A percentile compares a stretch with the other conserved stretches of the same genome.
phyloP scores from a whole-genome alignment of 257 asterid species.

The Solanum pennellii region DNA sequence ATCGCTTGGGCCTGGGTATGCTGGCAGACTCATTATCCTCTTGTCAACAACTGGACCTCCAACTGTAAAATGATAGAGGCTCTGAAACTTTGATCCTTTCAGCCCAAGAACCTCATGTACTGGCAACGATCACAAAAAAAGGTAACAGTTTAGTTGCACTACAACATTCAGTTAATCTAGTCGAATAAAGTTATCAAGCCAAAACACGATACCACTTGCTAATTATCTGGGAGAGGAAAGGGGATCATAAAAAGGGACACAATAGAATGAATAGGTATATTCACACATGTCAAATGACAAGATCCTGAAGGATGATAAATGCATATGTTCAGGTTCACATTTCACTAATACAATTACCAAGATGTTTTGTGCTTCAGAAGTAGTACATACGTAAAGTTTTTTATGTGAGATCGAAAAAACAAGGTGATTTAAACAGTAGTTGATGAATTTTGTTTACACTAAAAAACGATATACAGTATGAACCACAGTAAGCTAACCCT shows the following conservation, averaged over 20 bases:
- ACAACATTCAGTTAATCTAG: not conserved
- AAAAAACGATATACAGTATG: no score
- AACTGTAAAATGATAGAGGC: slow-evolving; percentile 80
- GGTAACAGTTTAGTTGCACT: not conserved
- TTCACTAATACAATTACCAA: not conserved
- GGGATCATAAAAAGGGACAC: not conserved
- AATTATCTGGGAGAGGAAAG: not conserved
- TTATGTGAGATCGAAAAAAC: not conserved
- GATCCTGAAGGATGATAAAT: not conserved
- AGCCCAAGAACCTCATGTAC: slow-evolving; percentile 84
- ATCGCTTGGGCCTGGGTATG: slow-evolving; percentile 67
- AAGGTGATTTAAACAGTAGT: not conserved
- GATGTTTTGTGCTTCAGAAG: not conserved
- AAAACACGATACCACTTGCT: not conserved
- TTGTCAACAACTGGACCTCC: slow-evolving; percentile 79
- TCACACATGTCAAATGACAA: not conserved
- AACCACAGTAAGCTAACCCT: not conserved
- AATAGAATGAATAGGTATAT: not conserved
- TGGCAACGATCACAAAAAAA: slow-evolving; percentile 15
- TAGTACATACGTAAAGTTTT: not conserved
- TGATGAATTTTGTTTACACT: not conserved
- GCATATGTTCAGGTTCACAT: not conserved
- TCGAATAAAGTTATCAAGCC: not conserved
- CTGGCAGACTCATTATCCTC: slow-evolving; percentile 87
- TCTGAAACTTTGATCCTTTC: slow-evolving; percentile 55